Evolutionary conservation across 495 filamentous ascomycete genomes (phyloP).

Genomic region (Aspergillus kassunensis): DNA sequence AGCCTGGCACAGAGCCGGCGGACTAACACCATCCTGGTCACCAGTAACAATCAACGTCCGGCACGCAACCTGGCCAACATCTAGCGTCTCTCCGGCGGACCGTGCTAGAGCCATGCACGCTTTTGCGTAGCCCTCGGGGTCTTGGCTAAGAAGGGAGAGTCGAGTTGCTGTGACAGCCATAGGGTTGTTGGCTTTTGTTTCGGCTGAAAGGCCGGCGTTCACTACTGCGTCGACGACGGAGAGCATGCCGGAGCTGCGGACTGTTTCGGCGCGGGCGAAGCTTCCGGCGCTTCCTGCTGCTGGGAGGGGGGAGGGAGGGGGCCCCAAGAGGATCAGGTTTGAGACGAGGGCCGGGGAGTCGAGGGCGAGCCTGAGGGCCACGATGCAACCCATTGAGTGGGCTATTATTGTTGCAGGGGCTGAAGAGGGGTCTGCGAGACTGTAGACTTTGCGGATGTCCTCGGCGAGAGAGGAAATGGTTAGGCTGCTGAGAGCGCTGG

Average conservation of each 20-base stretch:
- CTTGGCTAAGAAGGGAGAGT: not conserved
- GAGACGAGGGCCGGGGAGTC: not conserved
- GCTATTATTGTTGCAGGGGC: not conserved
- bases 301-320: not conserved
- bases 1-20: not conserved
- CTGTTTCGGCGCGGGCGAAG: slow-evolving; percentile 4
- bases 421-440: not conserved
- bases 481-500: not conserved
- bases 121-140: slow-evolving; percentile 2
- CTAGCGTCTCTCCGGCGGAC: not conserved
- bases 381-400: slow-evolving; percentile 1
- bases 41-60: not conserved
- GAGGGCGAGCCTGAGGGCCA: slow-evolving; percentile 1
- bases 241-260: not conserved
- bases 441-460: slow-evolving; percentile 1
- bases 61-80: not conserved
- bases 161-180: not conserved
- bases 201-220: not conserved
- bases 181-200: not conserved
- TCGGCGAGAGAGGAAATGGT: not conserved
- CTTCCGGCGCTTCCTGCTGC: not conserved
- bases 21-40: not conserved
- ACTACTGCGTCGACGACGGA: not conserved
- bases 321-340: not conserved
- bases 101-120: slow-evolving; percentile 4